phyloP scores from a whole-genome alignment of 768 basidiomycete species.

The Cystobasidium ongulense region DNA sequence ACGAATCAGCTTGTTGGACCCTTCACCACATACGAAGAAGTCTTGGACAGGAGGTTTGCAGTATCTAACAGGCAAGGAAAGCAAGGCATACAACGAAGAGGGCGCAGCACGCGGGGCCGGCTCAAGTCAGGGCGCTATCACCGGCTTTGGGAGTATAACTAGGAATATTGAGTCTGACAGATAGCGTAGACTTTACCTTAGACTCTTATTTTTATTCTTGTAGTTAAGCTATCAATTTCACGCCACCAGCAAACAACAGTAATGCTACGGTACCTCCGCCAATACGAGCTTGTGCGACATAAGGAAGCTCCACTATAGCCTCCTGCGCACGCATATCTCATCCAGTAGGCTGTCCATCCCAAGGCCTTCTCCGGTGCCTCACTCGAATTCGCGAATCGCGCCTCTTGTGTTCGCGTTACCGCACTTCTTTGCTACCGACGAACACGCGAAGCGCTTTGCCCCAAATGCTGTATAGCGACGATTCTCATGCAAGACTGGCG shows the following conservation, averaged over 20 bases:
- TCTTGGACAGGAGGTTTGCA: conserved; percentile 7
- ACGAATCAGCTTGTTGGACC: conserved; percentile 3
- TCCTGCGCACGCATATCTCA: too few species aligned
- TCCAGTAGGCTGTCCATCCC: too few species aligned
- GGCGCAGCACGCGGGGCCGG: background rate
- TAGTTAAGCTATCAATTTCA: too few species aligned
- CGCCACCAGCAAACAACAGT: too few species aligned
- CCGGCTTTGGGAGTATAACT: background rate
- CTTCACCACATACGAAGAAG: background rate
- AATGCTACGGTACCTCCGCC: too few species aligned
- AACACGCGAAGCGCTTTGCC: background rate
- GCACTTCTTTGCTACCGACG: background rate
- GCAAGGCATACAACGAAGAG: background rate
- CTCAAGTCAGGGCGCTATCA: background rate
- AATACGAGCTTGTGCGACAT: too few species aligned
- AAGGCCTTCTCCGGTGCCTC: too few species aligned
- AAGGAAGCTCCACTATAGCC: too few species aligned
- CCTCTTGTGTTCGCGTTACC: too few species aligned
- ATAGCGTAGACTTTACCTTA: background rate
- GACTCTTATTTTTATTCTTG: too few species aligned
- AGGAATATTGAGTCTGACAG: background rate
- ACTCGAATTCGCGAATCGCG: too few species aligned
- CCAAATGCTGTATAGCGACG: background rate
- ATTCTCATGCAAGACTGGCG: background rate
- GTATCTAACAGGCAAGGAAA: conserved; percentile 9